Base-by-base conservation (phyloP, 1,284 basidiomycete species). In the Entoloma clypeatum region DNA sequence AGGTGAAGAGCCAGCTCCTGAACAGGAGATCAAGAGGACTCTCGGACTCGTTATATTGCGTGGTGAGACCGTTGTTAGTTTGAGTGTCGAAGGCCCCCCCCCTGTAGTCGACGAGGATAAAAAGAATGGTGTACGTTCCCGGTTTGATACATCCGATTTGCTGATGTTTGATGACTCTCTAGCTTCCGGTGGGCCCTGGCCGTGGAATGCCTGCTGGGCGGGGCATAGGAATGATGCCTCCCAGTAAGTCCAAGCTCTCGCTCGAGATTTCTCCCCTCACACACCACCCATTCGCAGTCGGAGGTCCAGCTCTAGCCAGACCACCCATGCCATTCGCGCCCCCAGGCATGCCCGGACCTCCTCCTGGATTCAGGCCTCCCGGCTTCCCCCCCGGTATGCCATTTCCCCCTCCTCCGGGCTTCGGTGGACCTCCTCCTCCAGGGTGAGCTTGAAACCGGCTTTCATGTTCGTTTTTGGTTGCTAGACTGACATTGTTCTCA, bases 161-260 rank as follows among this genome's bases (percentile, higher is more conserved):
- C 29, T 39, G 41, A 40, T 41, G 17, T n/a, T 44, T 38, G 36
- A 37, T 13, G 5, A 38, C 37, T 32, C 45, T 53, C 28, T 59
- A 92, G 90, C 73, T 94, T 50, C 84, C 87, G 50, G 75, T 81
- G 45, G 96, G 95, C 40, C 92, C 94, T 58, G 96, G 96, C 50
- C 81, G 88, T 47, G 96, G 93, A 54, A 85, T 92, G 69, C 91
- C 94, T 57, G 93, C 95, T 44, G 95, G 96, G 50, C 86, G 95
- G 57, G 95, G 96, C 38, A 96, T 98, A 79, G 93, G 93, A 44
- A 86, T 94, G 75, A 83, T 94, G 75, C 92, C 91, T 50, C 89
- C 91, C 17, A 82, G 90, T 88, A 62, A 57, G 86, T 75, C 43
- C 36, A 41, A 38, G 36, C 41, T 47, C 35, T 14, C 43, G 39